phyloP scores from a whole-genome alignment of 1,284 basidiomycete genomes.

The Testicularia cyperi region DNA sequence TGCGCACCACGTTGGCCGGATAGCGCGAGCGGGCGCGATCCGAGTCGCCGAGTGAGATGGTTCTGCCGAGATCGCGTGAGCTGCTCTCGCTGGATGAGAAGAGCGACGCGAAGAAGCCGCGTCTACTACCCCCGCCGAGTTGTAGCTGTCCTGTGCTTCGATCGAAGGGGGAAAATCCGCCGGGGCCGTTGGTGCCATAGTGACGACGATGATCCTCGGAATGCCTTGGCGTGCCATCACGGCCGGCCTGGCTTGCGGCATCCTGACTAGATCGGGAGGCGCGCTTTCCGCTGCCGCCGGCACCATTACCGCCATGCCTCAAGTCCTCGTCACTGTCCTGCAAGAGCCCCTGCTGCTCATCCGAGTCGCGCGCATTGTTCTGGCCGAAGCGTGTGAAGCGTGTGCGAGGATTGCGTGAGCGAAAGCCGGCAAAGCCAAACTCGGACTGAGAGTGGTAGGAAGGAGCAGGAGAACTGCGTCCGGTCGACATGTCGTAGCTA shows the following conservation, averaged over 20 bases:
- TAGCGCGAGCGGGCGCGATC: constrained; percentile 53
- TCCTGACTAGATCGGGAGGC: too few species aligned
- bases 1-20: constrained; percentile 82
- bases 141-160: neutral
- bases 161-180: neutral
- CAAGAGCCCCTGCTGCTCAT: constrained; percentile 36
- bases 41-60: constrained; percentile 23
- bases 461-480: constrained; percentile 26
- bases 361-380: constrained; percentile 31
- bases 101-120: constrained; percentile 19
- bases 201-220: constrained; percentile 33
- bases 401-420: constrained; percentile 23
- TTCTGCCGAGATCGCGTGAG: constrained; percentile 22
- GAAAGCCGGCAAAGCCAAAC: constrained; percentile 25
- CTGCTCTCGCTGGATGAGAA: constrained; percentile 15
- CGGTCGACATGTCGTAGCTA: constrained; percentile 14
- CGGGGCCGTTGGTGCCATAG: constrained; percentile 13
- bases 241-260: too few species aligned
- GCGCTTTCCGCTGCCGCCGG: too few species aligned
- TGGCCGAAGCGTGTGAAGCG: constrained; percentile 34
- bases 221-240: constrained; percentile 9
- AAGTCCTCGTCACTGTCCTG: constrained; percentile 25
- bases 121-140: neutral
- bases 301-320: constrained; percentile 2
- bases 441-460: constrained; percentile 26